Conservation (phyloP, 306 rosid species). For the Lathyrus aphaca region DNA sequence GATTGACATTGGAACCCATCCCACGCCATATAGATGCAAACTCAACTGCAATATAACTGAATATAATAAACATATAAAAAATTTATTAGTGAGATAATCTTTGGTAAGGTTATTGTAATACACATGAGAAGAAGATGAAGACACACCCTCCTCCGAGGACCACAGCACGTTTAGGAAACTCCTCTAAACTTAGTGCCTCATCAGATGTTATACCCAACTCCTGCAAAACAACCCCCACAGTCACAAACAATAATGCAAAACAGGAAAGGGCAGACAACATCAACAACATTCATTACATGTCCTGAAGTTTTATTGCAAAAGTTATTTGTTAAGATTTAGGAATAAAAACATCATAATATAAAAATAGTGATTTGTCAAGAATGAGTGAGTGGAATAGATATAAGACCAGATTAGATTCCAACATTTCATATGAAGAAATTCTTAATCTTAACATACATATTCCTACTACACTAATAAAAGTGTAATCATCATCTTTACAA, state of each 20-base stretch:
- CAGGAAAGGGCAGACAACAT: constrained; percentile 8
- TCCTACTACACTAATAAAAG: constrained; percentile 2
- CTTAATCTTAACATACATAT: not conserved
- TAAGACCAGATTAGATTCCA: constrained; percentile 11
- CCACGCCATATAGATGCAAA: constrained; percentile 98
- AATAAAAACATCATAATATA: not conserved
- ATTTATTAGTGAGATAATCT: constrained; percentile 22
- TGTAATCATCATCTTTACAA: constrained; percentile 4
- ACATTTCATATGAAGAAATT: not conserved
- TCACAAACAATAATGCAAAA: constrained; percentile 1
- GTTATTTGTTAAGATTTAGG: not conserved
- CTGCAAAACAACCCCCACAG: constrained; percentile 45
- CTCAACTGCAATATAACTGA: constrained; percentile 92
- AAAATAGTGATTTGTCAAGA: not conserved
- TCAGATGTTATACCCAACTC: constrained; percentile 93
- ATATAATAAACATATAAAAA: constrained; percentile 23
- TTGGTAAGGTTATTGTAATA: constrained; percentile 30
- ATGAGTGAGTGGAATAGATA: not conserved
- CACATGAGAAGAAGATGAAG: constrained; percentile 30
- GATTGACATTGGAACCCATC: constrained; percentile 80
- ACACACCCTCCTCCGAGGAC: constrained; percentile 96
- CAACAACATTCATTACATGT: constrained; percentile 11
- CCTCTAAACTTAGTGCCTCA: constrained; percentile 96
- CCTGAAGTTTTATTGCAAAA: constrained; percentile 12
- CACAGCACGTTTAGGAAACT: constrained; percentile 79